phyloP scores from a whole-genome alignment of 768 basidiomycete species.

The Lentinula sp. region DNA sequence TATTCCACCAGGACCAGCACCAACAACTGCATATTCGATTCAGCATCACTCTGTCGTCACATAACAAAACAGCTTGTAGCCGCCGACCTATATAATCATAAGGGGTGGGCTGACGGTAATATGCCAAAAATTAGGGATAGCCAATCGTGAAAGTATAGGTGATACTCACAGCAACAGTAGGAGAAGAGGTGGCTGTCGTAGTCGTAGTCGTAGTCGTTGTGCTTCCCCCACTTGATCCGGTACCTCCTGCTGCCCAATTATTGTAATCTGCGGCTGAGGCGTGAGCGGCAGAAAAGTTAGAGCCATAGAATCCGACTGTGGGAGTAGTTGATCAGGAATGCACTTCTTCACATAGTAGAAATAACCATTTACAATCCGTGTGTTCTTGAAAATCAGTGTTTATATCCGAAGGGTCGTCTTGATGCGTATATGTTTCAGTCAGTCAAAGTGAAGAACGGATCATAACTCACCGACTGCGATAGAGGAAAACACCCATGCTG shows the following conservation, averaged over 20 bases:
- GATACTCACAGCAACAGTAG: constrained; percentile 23
- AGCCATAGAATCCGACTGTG: constrained; percentile 55
- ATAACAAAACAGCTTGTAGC: neutral
- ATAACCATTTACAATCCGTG: constrained; percentile 42
- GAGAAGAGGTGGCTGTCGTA: constrained; percentile 17
- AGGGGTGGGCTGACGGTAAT: constrained; percentile 12
- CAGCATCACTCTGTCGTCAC: neutral
- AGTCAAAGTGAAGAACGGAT: neutral
- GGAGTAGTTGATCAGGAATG: neutral
- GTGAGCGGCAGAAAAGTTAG: constrained; percentile 40
- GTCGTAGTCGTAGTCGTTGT: constrained; percentile 11
- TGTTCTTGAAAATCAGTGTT: constrained; percentile 49
- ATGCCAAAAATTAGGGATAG: no score
- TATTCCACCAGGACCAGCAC: constrained; percentile 50
- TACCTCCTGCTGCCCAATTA: constrained; percentile 43
- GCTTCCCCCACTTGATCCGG: constrained; percentile 18
- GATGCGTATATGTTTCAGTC: neutral
- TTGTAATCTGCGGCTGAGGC: constrained; percentile 40
- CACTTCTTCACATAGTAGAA: neutral
- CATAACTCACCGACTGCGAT: neutral
- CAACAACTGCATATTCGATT: constrained; percentile 21
- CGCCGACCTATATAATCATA: constrained; percentile 17
- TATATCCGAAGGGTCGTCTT: constrained; percentile 41
- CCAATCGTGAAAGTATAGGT: constrained; percentile 31
- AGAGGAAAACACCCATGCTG: constrained; percentile 41